Percentiles rank a stretch among this genome's conserved stretches.
Conservation (phyloP, 2,329 filamentous ascomycete genomes). For the Pseudocercospora crystallina region DNA sequence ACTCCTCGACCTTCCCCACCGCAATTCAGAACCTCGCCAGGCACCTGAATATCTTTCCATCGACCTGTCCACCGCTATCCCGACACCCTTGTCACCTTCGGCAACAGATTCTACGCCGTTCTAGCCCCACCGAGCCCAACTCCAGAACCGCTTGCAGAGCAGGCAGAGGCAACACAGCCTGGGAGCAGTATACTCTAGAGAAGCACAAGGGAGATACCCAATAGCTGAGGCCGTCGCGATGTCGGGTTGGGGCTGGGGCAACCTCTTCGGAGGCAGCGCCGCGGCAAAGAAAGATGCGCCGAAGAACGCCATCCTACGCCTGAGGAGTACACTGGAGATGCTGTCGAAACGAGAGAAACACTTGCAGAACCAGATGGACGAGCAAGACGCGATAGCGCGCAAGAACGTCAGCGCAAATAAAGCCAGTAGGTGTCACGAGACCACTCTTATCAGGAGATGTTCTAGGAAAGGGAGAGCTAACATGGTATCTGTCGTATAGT, state of each 20-base stretch:
- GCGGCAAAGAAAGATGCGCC: conserved; percentile 88
- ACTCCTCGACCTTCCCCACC: too few relatives aligned
- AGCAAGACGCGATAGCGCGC: conserved; percentile 83
- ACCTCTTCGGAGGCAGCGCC: conserved; percentile 76
- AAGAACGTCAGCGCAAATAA: conserved; percentile 91
- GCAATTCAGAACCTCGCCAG: too few relatives aligned
- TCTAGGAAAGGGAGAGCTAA: background rate
- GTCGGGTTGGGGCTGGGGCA: conserved; percentile 60
- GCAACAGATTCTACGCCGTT: too few relatives aligned
- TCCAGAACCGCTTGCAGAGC: too few relatives aligned
- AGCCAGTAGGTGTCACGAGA: conserved; percentile 63
- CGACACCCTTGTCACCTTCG: too few relatives aligned
- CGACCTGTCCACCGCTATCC: too few relatives aligned
- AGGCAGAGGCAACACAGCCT: too few relatives aligned
- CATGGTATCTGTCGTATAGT: conserved; percentile 52
- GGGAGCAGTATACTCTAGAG: too few relatives aligned
- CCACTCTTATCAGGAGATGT: conserved; percentile 1
- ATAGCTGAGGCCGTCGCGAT: conserved; percentile 2
- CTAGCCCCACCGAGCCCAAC: too few relatives aligned
- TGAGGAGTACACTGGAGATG: conserved; percentile 93
- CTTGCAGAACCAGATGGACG: conserved; percentile 85
- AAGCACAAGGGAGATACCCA: too few relatives aligned
- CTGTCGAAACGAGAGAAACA: conserved; percentile 94
- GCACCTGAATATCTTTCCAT: too few relatives aligned
- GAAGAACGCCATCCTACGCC: conserved; percentile 90